Conservation (phyloP, 2,329 filamentous ascomycete species). For the Fusarium sp. region DNA sequence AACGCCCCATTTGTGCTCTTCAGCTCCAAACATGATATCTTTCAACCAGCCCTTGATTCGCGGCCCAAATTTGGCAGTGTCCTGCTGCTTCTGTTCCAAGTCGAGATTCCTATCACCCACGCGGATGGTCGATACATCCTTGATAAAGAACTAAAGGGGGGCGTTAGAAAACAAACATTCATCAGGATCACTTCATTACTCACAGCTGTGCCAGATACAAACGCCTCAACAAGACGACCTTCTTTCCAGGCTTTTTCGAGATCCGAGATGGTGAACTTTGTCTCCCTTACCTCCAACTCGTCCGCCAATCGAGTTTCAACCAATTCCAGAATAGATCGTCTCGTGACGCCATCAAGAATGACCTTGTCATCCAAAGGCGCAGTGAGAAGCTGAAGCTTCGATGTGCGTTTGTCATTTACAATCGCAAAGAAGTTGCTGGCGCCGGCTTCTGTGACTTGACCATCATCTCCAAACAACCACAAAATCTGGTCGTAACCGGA, state of each 20-base stretch:
- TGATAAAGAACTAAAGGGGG: slow-evolving; percentile 16
- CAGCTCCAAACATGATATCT: slow-evolving; percentile 23
- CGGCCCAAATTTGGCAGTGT: background rate
- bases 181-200: slow-evolving; percentile 32
- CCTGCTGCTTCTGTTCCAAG: background rate
- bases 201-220: slow-evolving; percentile 73
- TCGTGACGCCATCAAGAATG: slow-evolving; percentile 75
- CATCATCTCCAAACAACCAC: slow-evolving; percentile 74
- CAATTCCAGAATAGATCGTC: slow-evolving; percentile 70
- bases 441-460: slow-evolving; percentile 46
- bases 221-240: slow-evolving; percentile 71
- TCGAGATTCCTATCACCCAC: slow-evolving; percentile 7
- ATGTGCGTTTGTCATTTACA: slow-evolving; percentile 59
- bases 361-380: slow-evolving; percentile 68
- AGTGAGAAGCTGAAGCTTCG: slow-evolving; percentile 70
- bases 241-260: slow-evolving; percentile 66
- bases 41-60: slow-evolving; percentile 14
- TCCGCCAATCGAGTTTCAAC: slow-evolving; percentile 46
- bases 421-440: slow-evolving; percentile 77
- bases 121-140: slow-evolving; percentile 13
- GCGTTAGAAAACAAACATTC: background rate
- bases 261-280: slow-evolving; percentile 70
- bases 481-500: slow-evolving; percentile 56
- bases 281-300: slow-evolving; percentile 47
- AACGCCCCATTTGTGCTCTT: slow-evolving; percentile 17